Percentiles rank a stretch among this genome's conserved stretches.
Conservation (phyloP, 2,329 filamentous ascomycete genomes). For the Amesomyces nigricolor region DNA sequence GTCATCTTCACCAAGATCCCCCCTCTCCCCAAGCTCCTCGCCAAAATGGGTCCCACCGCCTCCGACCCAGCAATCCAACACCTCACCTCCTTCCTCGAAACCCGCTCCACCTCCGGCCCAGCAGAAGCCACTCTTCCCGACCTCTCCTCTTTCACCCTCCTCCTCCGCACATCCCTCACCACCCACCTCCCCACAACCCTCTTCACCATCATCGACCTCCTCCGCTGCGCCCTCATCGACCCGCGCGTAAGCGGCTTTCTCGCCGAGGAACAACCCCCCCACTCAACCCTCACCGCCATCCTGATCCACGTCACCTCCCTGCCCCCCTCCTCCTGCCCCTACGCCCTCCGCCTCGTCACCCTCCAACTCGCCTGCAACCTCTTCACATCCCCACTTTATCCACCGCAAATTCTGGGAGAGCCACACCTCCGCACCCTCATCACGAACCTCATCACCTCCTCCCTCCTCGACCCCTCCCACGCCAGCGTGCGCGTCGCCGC, state of each 20-base stretch:
- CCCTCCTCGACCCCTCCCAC: constrained; percentile 71
- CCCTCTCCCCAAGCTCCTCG: constrained; percentile 72
- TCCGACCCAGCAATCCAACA: constrained; percentile 54
- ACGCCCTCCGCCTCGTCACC: constrained; percentile 76
- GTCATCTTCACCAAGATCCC: constrained; percentile 73
- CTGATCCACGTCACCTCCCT: constrained; percentile 52
- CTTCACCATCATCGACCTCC: constrained; percentile 81
- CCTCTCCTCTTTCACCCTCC: constrained; percentile 57
- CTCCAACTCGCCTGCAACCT: constrained; percentile 81
- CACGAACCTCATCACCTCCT: constrained; percentile 66
- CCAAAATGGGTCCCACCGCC: constrained; percentile 66
- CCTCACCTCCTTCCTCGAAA: constrained; percentile 66
- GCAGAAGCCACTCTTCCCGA: constrained; percentile 66
- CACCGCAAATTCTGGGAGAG: no score
- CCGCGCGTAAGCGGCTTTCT: constrained; percentile 75
- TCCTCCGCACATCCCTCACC: constrained; percentile 51
- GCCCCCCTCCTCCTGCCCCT: constrained; percentile 52
- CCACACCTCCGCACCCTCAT: constrained; percentile 43
- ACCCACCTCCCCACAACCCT: constrained; percentile 58
- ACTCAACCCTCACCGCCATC: constrained; percentile 58
- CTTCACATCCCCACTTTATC: constrained; percentile 56
- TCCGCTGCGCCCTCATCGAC: constrained; percentile 72
- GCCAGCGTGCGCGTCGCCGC: constrained; percentile 73
- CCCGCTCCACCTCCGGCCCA: constrained; percentile 50
- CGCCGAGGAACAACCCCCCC: constrained; percentile 66